These are phyloP conservation scores for Ophiostoma pallidulum DNA, from an alignment of 2,329 filamentous ascomycete genomes.

Conservation along the genomic window DNA sequence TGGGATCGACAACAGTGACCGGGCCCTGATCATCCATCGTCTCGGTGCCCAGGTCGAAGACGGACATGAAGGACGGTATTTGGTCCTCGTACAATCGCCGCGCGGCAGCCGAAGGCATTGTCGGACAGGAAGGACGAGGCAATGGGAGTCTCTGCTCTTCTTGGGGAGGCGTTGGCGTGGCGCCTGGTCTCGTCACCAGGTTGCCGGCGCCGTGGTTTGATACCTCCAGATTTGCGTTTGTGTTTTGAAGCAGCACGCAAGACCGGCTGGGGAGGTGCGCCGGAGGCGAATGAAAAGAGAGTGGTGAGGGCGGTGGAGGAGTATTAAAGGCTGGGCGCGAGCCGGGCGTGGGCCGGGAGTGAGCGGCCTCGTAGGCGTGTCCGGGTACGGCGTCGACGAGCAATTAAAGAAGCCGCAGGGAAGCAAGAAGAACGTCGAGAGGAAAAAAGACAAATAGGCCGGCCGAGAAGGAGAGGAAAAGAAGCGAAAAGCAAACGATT, in stretches of 20 bases:
- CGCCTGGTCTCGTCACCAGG: constrained; percentile 2
- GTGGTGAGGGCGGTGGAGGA: not conserved
- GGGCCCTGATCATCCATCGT: constrained; percentile 44
- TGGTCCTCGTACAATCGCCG: constrained; percentile 57
- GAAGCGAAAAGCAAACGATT: constrained; percentile 3
- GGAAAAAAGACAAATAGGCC: constrained; percentile 11
- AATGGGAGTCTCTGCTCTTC: not conserved
- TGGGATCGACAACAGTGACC: constrained; percentile 45
- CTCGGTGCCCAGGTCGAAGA: constrained; percentile 56
- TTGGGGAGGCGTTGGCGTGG: not conserved
- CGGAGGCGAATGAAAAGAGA: not conserved
- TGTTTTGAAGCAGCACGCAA: constrained; percentile 1
- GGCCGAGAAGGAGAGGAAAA: constrained; percentile 3
- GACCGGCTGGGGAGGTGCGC: constrained; percentile 5
- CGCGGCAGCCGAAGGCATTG: constrained; percentile 53
- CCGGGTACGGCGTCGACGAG: not conserved
- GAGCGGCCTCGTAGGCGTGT: not conserved
- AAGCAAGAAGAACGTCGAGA: not conserved
- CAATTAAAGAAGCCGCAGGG: not conserved
- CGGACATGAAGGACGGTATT: constrained; percentile 68
- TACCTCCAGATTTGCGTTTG: constrained; percentile 4
- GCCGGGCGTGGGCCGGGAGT: not conserved
- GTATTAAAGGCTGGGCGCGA: not conserved
- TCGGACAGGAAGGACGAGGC: constrained; percentile 19
- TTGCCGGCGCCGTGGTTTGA: constrained; percentile 5